These are phyloP conservation scores for Lactarius hengduanensis DNA, from an alignment of 768 basidiomycete genomes.

Conservation along the genomic window DNA sequence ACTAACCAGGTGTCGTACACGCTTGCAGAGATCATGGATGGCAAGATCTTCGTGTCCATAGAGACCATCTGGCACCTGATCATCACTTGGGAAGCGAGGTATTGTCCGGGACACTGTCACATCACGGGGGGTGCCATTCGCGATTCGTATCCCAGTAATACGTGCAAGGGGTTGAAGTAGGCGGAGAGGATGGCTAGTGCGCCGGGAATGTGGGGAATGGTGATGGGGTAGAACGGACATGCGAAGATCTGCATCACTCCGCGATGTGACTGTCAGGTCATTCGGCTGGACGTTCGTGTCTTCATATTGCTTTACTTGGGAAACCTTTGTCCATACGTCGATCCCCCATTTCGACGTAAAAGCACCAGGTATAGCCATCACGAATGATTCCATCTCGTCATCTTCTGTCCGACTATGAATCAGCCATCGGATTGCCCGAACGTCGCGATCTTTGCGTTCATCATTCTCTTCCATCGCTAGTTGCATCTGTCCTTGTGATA, in stretches of 20 bases:
- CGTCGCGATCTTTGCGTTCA: conserved; percentile 1
- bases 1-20: not conserved
- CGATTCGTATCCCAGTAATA: not conserved
- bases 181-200: not conserved
- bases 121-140: not conserved
- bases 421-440: not conserved
- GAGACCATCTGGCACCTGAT: not conserved
- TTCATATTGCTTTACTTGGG: not conserved
- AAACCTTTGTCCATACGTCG: not conserved
- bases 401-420: not conserved
- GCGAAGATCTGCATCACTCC: not conserved
- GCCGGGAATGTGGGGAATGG: not conserved
- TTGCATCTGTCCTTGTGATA: not conserved
- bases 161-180: not conserved
- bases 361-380: not conserved
- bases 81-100: not conserved
- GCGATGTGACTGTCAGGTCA: not conserved
- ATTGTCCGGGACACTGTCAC: not conserved
- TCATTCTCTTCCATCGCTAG: conserved; percentile 5
- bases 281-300: not conserved
- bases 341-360: not conserved
- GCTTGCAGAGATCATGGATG: not conserved
- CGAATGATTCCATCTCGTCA: conserved; percentile 12
- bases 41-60: not conserved
- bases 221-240: not conserved